phyloP scores from a whole-genome alignment of 352 stramenopile genomes.

The Phytophthora tubulina region DNA sequence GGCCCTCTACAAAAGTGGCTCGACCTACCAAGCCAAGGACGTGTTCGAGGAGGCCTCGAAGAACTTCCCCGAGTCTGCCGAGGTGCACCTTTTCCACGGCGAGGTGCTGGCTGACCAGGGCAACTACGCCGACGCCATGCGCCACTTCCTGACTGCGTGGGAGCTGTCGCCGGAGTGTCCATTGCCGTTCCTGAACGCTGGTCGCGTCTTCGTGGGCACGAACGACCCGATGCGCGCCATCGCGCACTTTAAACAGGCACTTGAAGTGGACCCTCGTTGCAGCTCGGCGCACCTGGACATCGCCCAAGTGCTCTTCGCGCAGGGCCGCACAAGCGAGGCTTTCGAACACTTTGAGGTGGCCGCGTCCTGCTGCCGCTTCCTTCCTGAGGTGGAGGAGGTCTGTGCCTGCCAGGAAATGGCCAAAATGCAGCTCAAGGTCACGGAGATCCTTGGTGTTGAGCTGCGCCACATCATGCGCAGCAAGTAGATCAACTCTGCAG shows the following conservation, averaged over 20 bases:
- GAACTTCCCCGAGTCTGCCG: conserved; percentile 72
- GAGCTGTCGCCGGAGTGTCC: conserved; percentile 82
- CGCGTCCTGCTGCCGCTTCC: conserved; percentile 78
- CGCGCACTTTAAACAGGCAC: conserved; percentile 82
- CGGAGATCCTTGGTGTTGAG: conserved; percentile 86
- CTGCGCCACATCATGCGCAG: conserved; percentile 87
- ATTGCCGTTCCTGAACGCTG: conserved; percentile 86
- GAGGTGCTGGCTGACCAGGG: conserved; percentile 86
- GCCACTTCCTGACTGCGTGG: conserved; percentile 74
- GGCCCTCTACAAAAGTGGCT: conserved; percentile 89
- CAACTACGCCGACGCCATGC: conserved; percentile 85
- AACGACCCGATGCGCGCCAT: conserved; percentile 87
- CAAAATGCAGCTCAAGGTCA: conserved; percentile 88
- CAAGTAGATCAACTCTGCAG: conserved; percentile 52
- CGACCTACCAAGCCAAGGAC: conserved; percentile 83
- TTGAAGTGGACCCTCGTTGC: conserved; percentile 79
- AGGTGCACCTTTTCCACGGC: conserved; percentile 86
- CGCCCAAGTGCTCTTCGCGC: conserved; percentile 86
- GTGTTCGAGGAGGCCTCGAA: conserved; percentile 78
- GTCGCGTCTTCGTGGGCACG: conserved; percentile 83
- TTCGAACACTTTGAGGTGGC: conserved; percentile 82
- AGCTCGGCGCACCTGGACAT: conserved; percentile 88
- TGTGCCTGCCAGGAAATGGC: conserved; percentile 81
- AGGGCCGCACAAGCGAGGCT: conserved; percentile 74
- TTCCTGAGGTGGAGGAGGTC: conserved; percentile 87